Evolutionary conservation across 441 rosid genomes (phyloP), one percentile per base, ranked within the genome.

Genomic region (Corymbia citriodora): DNA sequence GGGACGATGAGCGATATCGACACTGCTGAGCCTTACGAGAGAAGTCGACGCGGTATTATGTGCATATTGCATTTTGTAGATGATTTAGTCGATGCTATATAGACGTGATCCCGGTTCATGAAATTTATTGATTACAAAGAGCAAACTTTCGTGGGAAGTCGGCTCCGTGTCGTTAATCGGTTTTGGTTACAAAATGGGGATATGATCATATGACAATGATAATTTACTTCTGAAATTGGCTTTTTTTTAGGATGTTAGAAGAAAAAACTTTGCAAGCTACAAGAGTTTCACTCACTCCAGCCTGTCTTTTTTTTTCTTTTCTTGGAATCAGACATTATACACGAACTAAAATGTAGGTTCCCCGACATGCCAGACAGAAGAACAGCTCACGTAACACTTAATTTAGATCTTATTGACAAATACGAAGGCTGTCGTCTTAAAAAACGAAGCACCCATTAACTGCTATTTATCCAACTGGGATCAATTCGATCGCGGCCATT

Each of bases 11-110:
- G 29, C 29, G 5, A 29, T 40, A 74, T 74, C 10, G 25, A 74
- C 5, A 74, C 1, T 0, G 27, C 21, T 9, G 4, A 36, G 50
- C 29, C 49, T 74, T 3, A 11, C 13, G 9, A 21, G 50, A 23
- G 23, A 40, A 27, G 70, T 61, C 8, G 57, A 55, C 57, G 18
- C 0, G 23, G 74, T n/a, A n/a, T n/a, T n/a, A n/a, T 65, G 1
- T 65, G 36, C 36, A 65, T 2, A 65, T 65, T 65, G 33, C 19
- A 36, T 74, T 74, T n/a, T 74, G 50, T 21, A 21, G 50, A 4
- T 33, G 25, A 33, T 17, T 33, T 33, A 3, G 45, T 9, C 10
- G 9, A 29, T 7, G 33, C 70, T 63, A 11, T 25, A 11, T 11
- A 57, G 61, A 10, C 9, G 68, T 2, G 72, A 63, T 63, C 72